Percentiles rank a stretch among this genome's conserved stretches.
phyloP scores from a whole-genome alignment of 2,329 filamentous ascomycete species.

The Teratosphaeria gauchensis region DNA sequence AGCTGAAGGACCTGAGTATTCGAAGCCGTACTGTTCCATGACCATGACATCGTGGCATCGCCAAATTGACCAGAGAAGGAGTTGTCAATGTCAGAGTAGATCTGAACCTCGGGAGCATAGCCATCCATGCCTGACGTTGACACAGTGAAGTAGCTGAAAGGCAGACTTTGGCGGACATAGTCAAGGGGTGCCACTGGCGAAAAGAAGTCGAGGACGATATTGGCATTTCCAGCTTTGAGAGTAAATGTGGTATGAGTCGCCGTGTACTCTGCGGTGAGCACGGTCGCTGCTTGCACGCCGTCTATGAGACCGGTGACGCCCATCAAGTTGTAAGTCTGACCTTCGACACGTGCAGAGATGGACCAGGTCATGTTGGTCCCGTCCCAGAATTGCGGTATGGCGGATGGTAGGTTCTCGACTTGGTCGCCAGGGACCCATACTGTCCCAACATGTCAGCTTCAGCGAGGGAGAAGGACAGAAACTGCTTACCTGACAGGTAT shows the following conservation, averaged over 20 bases:
- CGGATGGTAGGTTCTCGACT: slow-evolving; percentile 27
- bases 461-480: not conserved
- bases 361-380: slow-evolving; percentile 34
- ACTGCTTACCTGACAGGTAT: slow-evolving; percentile 28
- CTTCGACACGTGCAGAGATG: slow-evolving; percentile 33
- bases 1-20: not conserved
- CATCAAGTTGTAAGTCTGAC: slow-evolving; percentile 33
- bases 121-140: slow-evolving; percentile 17
- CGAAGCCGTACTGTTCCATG: not conserved
- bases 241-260: slow-evolving; percentile 34
- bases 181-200: slow-evolving; percentile 35
- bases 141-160: slow-evolving; percentile 36
- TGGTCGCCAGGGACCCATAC: slow-evolving; percentile 35
- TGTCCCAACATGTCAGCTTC: slow-evolving; percentile 1
- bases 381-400: slow-evolving; percentile 35
- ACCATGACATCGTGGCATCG: not conserved
- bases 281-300: slow-evolving; percentile 24
- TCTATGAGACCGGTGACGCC: slow-evolving; percentile 24
- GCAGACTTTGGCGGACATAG: slow-evolving; percentile 35
- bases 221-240: slow-evolving; percentile 27
- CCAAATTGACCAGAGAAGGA: slow-evolving; percentile 32
- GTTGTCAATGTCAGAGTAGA: slow-evolving; percentile 36
- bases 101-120: slow-evolving; percentile 25
- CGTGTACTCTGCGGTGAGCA: slow-evolving; percentile 30
- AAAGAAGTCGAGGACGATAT: slow-evolving; percentile 34